These are phyloP conservation scores for Boehmeria nivea DNA, from an alignment of 306 rosid genomes.

Conservation along the genomic window DNA sequence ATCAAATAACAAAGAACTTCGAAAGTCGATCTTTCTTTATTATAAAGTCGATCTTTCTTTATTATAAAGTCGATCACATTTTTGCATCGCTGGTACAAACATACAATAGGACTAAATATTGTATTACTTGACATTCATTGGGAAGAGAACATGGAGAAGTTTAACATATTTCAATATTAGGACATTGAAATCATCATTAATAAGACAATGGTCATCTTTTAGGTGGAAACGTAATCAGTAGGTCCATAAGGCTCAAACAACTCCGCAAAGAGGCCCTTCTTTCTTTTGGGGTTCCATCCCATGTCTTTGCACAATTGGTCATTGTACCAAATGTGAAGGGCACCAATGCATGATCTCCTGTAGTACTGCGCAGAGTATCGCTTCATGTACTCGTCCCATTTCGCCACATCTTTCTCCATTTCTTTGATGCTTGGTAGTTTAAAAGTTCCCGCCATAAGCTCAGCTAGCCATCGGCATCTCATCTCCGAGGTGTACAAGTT, in stretches of 20 bases:
- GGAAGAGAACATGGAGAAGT: too few species aligned
- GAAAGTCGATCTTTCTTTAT: too few species aligned
- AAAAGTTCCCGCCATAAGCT: conserved; percentile 35
- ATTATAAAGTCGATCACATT: too few species aligned
- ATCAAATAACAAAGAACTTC: too few species aligned
- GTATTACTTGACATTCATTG: too few species aligned
- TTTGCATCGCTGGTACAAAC: too few species aligned
- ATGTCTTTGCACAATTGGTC: conserved; percentile 71
- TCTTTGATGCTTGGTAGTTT: conserved; percentile 48
- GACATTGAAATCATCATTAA: too few species aligned
- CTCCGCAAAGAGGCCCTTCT: conserved; percentile 53
- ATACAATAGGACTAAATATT: too few species aligned
- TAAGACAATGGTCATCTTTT: background rate
- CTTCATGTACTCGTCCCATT: conserved; percentile 37
- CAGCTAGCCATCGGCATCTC: conserved; percentile 60
- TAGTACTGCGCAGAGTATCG: conserved; percentile 27
- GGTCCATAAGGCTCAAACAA: conserved; percentile 63
- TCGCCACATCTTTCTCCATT: conserved; percentile 47
- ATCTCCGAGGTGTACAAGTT: conserved; percentile 59
- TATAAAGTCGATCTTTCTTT: too few species aligned
- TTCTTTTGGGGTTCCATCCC: conserved; percentile 58
- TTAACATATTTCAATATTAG: too few species aligned
- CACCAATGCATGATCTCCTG: conserved; percentile 42
- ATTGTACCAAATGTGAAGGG: conserved; percentile 45
- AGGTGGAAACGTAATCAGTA: conserved; percentile 38